Evolutionary conservation across 2,329 filamentous ascomycete genomes (phyloP), one percentile per base, ranked within the genome.

Genomic region (Ascocoryne sarcoides): DNA sequence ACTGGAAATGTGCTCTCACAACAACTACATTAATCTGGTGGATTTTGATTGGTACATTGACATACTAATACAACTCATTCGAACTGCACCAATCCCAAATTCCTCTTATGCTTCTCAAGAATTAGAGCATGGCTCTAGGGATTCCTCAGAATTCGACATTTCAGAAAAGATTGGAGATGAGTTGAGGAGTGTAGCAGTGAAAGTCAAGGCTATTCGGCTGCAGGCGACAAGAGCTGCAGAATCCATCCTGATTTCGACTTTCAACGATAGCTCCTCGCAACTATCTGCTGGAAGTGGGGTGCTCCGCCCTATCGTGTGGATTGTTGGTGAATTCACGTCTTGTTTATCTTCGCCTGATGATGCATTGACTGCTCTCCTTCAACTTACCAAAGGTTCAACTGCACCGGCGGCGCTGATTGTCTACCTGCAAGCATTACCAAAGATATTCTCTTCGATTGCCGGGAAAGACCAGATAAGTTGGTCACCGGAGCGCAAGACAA

Each of bases 11-110:
- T 96, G 90, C 60, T 85, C 87, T 7, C 79, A 80, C 49, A 83
- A 89, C 49, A 95, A 88, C 46, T 98, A 96, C 60, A 74, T 75
- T 29, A 86, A 88, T 56, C 70, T 98, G 35, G 67, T 73, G 38
- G 90, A 98, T 59, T 98, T 98, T 60, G 90, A 95, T 51, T 98
- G 92, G 92, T 96, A 96, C 60, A 83, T 96, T 50, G 85, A 92
- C 50, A 77, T 95, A 19, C 67, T 98, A 20, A 82, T 86, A 4
- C 87, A 95, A 58, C 73, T 98, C 10, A 78, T 95, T 30, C 79
- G 82, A 57, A 71, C 85, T 64, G 69, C 81, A 15, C 83, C 67
- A 0, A 52, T 66, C n/a, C 64, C 71, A 34, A 64, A 66, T 29
- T 47, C 58, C 8, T 47, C 56, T 10, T 52, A 54, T 10, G 52